Evolutionary conservation across 306 rosid genomes (phyloP).

Genomic region (Mimosa bimucronata): DNA sequence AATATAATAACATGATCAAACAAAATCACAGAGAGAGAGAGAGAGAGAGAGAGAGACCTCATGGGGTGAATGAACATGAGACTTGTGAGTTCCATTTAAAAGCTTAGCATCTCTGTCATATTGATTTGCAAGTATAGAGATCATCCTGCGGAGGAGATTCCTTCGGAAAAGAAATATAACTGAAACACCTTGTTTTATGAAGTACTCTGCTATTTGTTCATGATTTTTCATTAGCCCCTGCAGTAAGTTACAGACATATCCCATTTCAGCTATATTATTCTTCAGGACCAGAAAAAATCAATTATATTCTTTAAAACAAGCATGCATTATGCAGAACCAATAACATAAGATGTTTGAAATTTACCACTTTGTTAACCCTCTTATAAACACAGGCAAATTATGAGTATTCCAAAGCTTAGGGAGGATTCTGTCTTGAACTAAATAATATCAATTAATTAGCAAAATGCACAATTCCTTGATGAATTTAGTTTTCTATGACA

Average conservation of each 20-base stretch:
- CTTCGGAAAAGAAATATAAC: slow-evolving; percentile 91
- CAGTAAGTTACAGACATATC: slow-evolving; percentile 20
- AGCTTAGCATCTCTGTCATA: slow-evolving; percentile 73
- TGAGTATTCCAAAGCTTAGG: not conserved
- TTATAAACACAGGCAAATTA: not conserved
- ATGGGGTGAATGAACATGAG: slow-evolving; percentile 88
- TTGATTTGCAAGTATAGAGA: slow-evolving; percentile 85
- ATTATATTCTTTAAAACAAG: slow-evolving; percentile 3
- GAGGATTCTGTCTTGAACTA: not conserved
- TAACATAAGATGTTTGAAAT: not conserved
- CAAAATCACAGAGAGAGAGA: slow-evolving; percentile 2
- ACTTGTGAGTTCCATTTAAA: slow-evolving; percentile 95
- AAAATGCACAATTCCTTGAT: not conserved
- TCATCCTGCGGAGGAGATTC: slow-evolving; percentile 92
- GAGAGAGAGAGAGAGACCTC: slow-evolving; percentile 66
- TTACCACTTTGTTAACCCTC: not conserved
- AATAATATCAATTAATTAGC: not conserved
- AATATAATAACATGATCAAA: not conserved
- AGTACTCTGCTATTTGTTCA: slow-evolving; percentile 73
- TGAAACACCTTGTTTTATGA: slow-evolving; percentile 75
- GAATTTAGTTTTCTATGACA: slow-evolving; percentile 18
- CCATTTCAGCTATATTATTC: slow-evolving; percentile 8
- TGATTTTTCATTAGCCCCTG: slow-evolving; percentile 97
- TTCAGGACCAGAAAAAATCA: not conserved
- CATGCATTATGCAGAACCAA: slow-evolving; percentile 10